Base-by-base conservation (phyloP, 2,329 filamentous ascomycete genomes). In the Monilinia fructigena region DNA sequence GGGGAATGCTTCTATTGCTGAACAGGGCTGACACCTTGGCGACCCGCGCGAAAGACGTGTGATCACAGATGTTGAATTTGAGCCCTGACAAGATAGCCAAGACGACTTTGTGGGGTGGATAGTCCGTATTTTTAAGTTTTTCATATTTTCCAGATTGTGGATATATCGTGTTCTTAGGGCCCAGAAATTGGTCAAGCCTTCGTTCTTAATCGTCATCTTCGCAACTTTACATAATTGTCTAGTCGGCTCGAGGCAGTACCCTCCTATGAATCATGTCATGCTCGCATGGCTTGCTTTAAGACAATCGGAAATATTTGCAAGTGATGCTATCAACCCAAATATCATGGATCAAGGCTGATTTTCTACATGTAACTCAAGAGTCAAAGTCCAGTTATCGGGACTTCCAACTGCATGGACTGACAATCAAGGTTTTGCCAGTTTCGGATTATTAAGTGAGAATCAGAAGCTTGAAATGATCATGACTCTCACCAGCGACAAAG, bases 21-120 rank as follows among this genome's bases (percentile, higher is more conserved):
- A 50, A 35, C 45, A 60, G 58, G 58, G 45, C 58, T 60, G 58
- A 60, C n/a, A 50, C 14, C 28, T 60, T 60, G 56, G 56, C 56
- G 56, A 28, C 45, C 45, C 58, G 28, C 8, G 56, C 28, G 45
- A 26, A 60, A 60, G 45, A 60, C 31, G 28, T 50, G 45, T 60
- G 28, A 60, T 50, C 56, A 60, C 47, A 50, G 28, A 38, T 10
- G 35, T 45, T 60, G 45, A 45, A 47, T 50, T 47, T 31, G 11
- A n/a, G 45, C 58, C 56, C 18, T 38, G 45, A 50, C 20, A 26
- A 50, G n/a, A 16, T 26, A 50, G 58, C 45, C 58, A 26, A 50
- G 45, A 35, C 28, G 26, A 50, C n/a, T 50, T 60, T 42, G 58
- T 31, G 45, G 58, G 28, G 58, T 60, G n/a, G 20, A 28, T 60